Evolutionary conservation across 1,284 basidiomycete genomes (phyloP).

Genomic region (Marasmius tenuissimus): DNA sequence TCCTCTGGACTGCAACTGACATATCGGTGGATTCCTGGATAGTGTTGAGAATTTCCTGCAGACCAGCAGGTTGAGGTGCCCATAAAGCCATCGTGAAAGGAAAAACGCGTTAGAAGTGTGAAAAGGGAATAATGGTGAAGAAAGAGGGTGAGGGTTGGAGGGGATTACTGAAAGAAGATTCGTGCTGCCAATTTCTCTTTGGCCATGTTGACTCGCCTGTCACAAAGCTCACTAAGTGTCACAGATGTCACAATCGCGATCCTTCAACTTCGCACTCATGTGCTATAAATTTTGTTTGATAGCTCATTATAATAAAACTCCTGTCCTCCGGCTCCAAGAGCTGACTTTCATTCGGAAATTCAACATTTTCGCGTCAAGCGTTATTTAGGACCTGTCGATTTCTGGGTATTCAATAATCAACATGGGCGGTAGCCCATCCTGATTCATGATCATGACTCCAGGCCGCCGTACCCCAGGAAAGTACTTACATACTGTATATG

Average conservation of each 20-base stretch:
- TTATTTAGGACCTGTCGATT: too few relatives aligned
- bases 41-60: conserved; percentile 85
- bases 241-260: background rate
- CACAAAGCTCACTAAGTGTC: background rate
- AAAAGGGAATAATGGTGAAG: background rate
- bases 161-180: background rate
- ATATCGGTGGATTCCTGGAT: conserved; percentile 82
- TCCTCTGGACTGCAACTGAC: conserved; percentile 66
- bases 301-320: too few relatives aligned
- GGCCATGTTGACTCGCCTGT: background rate
- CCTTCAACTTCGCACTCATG: background rate
- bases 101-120: conserved; percentile 10
- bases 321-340: too few relatives aligned
- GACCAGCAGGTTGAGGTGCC: conserved; percentile 74
- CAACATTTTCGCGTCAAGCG: too few relatives aligned
- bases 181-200: background rate
- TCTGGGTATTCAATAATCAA: too few relatives aligned
- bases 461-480: too few relatives aligned
- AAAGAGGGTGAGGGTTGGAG: background rate
- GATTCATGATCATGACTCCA: too few relatives aligned
- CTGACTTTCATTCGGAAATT: too few relatives aligned
- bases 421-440: too few relatives aligned
- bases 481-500: too few relatives aligned
- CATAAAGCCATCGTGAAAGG: conserved; percentile 37
- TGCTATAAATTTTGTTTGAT: background rate